Percentiles rank a stretch among this genome's conserved stretches.
These are phyloP conservation scores for Borealophlyctis nickersoniae DNA, from an alignment of 192 early-diverging fungal species.

Conservation along the genomic window DNA sequence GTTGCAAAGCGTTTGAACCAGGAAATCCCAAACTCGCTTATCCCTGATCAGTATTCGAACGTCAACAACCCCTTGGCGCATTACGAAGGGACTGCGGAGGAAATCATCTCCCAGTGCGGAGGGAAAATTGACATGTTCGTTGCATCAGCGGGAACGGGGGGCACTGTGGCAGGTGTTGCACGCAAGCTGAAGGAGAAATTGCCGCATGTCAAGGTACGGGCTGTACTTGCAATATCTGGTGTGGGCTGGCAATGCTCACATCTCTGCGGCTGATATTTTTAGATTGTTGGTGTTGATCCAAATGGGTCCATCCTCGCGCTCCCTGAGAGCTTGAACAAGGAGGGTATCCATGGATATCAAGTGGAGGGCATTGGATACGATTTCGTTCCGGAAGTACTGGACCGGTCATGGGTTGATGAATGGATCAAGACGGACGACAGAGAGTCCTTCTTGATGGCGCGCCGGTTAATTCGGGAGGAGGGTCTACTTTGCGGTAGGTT, in stretches of 20 bases:
- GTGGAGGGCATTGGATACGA: conserved; percentile 99
- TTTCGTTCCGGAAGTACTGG: conserved; percentile 92
- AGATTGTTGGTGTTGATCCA: conserved; percentile 94
- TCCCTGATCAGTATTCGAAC: conserved; percentile 96
- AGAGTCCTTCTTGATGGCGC: conserved; percentile 91
- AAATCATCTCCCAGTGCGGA: conserved; percentile 64
- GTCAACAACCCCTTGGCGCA: conserved; percentile 97
- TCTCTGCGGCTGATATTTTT: neutral
- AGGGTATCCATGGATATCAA: conserved; percentile 69
- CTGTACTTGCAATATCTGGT: neutral
- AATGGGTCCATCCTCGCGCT: conserved; percentile 90
- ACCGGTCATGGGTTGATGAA: conserved; percentile 78
- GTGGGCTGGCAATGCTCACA: neutral
- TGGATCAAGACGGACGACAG: conserved; percentile 99
- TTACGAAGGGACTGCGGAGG: conserved; percentile 76
- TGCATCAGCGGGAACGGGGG: conserved; percentile 93
- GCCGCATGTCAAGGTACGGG: conserved; percentile 66
- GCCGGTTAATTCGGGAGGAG: conserved; percentile 94
- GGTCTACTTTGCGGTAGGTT: conserved; percentile 93
- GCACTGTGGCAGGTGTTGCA: conserved; percentile 93
- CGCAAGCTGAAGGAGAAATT: conserved; percentile 93
- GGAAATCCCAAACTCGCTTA: conserved; percentile 94
- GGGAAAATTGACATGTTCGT: conserved; percentile 96
- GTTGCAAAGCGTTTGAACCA: conserved; percentile 90
- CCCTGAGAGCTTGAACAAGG: conserved; percentile 76